Evolutionary conservation across 2,329 filamentous ascomycete genomes (phyloP), one percentile per base, ranked within the genome.

Genomic region (Pseudogymnoascus sp.): DNA sequence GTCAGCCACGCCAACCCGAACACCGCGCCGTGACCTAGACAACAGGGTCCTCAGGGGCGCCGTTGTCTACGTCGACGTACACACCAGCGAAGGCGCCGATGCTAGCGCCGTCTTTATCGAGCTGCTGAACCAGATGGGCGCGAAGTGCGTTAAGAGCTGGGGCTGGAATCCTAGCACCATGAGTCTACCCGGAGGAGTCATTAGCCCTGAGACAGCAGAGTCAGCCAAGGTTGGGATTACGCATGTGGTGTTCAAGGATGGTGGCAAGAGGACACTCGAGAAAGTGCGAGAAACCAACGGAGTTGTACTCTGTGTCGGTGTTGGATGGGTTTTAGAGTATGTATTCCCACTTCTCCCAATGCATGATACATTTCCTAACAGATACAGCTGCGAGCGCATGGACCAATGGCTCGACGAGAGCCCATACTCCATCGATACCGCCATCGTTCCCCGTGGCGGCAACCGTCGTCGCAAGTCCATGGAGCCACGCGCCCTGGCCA

Each of bases 201-300:
- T 56, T 40, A 64, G 38, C 56, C 42, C 62, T 5, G 63, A 64
- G 21, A 53, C 21, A 21, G 67, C 68, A 14, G 76, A 74, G 38
- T 69, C 71, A 14, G 69, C 65, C 59, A 88, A 86, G 72, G 78
- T 91, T 64, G 89, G 88, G 4, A 90, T 96, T 69, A 96, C 91
- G 0, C 92, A 96, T 71, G 89, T 96, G 6, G 85, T 96, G 5
- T 96, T 87, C 79, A 96, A 96, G 74, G 92, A 96, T 71, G 92
- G 92, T 53, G 87, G 87, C 43, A 87, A 88, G 71, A 82, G 88
- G 25, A 96, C 91, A 0, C 76, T 96, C 67, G 88, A 96, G 72
- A 96, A 92, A 75, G 88, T 93, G 5, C 82, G 86, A 63, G 83
- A 88, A 69, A 87, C 84, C 40, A 82, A 84, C 12, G 90, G 90